Evolutionary conservation across 2,329 filamentous ascomycete genomes (phyloP).

Genomic region (Ophiostoma quercus): DNA sequence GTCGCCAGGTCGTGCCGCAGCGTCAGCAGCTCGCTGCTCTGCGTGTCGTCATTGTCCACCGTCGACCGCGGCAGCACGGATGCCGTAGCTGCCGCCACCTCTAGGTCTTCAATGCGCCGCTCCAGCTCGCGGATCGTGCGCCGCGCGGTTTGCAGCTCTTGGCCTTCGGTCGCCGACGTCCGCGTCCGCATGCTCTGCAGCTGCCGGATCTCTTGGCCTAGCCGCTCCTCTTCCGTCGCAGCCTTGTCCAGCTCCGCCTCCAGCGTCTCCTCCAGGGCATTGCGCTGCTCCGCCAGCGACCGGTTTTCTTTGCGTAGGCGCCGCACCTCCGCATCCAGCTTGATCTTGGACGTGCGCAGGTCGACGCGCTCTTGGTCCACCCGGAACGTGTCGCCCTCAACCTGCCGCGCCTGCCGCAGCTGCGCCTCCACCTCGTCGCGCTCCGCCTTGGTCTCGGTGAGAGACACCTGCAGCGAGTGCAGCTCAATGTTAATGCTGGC

Average conservation of each 20-base stretch:
- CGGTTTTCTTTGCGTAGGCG: conserved; percentile 61
- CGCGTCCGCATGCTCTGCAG: conserved; percentile 43
- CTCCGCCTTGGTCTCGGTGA: conserved; percentile 57
- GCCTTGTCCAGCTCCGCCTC: conserved; percentile 63
- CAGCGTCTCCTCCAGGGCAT: conserved; percentile 57
- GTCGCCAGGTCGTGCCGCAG: conserved; percentile 59
- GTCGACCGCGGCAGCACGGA: conserved; percentile 35
- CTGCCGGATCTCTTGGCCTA: conserved; percentile 50
- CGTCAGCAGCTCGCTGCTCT: conserved; percentile 52
- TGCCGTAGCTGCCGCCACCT: conserved; percentile 36
- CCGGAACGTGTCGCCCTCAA: conserved; percentile 54
- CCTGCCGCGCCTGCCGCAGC: conserved; percentile 50
- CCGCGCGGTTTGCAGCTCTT: conserved; percentile 54
- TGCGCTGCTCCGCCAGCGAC: conserved; percentile 50
- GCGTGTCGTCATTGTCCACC: conserved; percentile 29
- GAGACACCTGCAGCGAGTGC: conserved; percentile 50
- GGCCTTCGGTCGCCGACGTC: conserved; percentile 45
- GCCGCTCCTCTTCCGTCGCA: conserved; percentile 59
- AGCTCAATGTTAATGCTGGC: conserved; percentile 56
- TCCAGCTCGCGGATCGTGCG: conserved; percentile 63
- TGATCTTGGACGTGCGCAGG: conserved; percentile 60
- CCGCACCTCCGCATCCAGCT: conserved; percentile 62
- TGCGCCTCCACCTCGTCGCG: conserved; percentile 61
- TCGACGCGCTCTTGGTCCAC: conserved; percentile 66
- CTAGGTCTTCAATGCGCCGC: conserved; percentile 52